Conservation (phyloP, 768 basidiomycete genomes). For the Rhizopogon roseolus region DNA sequence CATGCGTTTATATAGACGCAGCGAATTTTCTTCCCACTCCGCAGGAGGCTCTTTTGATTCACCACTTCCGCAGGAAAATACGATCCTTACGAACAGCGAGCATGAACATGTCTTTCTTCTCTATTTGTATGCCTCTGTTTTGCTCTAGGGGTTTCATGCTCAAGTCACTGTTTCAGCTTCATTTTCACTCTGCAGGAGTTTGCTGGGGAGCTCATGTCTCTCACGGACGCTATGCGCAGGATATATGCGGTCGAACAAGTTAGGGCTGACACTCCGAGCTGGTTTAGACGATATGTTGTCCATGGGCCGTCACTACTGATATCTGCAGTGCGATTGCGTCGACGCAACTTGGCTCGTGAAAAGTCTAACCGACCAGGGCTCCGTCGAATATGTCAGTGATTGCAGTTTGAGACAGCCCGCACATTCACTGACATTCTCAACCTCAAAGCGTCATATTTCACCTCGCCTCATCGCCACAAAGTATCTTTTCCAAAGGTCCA, state of each 20-base stretch:
- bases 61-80: slow-evolving; percentile 30
- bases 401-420: too few species aligned
- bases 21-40: slow-evolving; percentile 26
- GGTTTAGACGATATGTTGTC: slow-evolving; percentile 36
- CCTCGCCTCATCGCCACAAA: slow-evolving; percentile 44
- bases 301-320: slow-evolving; percentile 18
- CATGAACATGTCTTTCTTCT: slow-evolving; percentile 85
- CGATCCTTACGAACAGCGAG: slow-evolving; percentile 41
- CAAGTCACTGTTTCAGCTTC: slow-evolving; percentile 51
- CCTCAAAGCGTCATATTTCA: slow-evolving; percentile 47
- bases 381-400: slow-evolving; percentile 40
- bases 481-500: slow-evolving; percentile 77
- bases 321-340: slow-evolving; percentile 14
- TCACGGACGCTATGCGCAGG: slow-evolving; percentile 80
- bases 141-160: background rate
- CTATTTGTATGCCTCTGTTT: slow-evolving; percentile 72
- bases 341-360: slow-evolving; percentile 7
- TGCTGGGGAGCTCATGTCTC: slow-evolving; percentile 71
- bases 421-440: background rate
- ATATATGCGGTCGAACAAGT: slow-evolving; percentile 67
- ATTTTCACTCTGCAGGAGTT: slow-evolving; percentile 97
- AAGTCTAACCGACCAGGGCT: slow-evolving; percentile 18
- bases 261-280: slow-evolving; percentile 27
- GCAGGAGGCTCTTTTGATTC: slow-evolving; percentile 10
- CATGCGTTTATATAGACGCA: slow-evolving; percentile 63